A percentile compares a stretch with the other conserved stretches of the same genome.
These are phyloP conservation scores for Chrysochromulina parva DNA, from an alignment of 78 protist species.

Conservation along the genomic window DNA sequence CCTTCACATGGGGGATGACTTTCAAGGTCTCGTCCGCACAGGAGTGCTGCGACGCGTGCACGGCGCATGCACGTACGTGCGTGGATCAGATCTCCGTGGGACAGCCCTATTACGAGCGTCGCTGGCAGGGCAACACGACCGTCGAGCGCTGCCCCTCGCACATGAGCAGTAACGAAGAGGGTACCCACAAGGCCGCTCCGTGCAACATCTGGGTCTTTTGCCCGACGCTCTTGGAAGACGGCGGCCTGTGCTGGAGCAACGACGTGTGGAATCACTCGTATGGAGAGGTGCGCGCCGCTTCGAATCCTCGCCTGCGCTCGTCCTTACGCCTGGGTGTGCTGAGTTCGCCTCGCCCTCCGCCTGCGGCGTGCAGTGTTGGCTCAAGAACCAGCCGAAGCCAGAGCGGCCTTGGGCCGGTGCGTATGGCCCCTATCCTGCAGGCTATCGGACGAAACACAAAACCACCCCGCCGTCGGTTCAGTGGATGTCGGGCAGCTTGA, in stretches of 20 bases:
- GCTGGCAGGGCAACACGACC: background rate
- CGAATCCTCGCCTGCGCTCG: too few relatives aligned
- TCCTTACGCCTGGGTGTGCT: too few relatives aligned
- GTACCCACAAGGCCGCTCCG: background rate
- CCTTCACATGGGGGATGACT: background rate
- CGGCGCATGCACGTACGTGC: background rate
- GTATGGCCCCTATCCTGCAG: background rate
- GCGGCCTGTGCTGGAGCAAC: conserved; percentile 13
- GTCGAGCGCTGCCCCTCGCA: background rate
- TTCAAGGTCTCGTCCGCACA: background rate
- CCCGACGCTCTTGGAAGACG: background rate
- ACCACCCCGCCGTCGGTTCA: background rate
- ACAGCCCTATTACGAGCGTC: background rate
- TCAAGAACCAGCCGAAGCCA: background rate
- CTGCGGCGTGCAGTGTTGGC: background rate
- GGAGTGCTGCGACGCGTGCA: conserved; percentile 30
- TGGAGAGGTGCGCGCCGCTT: background rate
- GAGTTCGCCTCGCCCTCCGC: too few relatives aligned
- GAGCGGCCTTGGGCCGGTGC: background rate
- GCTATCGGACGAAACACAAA: background rate
- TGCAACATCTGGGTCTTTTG: conserved; percentile 8
- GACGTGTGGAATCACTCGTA: conserved; percentile 9
- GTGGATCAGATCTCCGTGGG: background rate
- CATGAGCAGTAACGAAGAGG: too few relatives aligned
- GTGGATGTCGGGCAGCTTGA: conserved; percentile 2